phyloP scores from a whole-genome alignment of 345 rosid genomes.

The Gossypium raimondii region DNA sequence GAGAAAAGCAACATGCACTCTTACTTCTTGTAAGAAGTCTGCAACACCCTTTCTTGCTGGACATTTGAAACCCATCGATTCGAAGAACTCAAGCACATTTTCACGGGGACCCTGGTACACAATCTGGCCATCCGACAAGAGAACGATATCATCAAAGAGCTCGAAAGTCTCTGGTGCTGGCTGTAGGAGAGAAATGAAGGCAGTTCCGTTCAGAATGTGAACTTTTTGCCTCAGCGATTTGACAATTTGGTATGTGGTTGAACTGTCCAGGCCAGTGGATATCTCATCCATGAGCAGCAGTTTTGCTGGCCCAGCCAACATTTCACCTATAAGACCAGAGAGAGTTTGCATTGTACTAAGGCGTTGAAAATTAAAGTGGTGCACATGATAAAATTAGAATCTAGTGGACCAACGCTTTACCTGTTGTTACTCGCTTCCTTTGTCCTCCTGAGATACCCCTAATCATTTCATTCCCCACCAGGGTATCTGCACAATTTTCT shows the following conservation, averaged over 20 bases:
- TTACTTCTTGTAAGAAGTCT: slow-evolving; percentile 81
- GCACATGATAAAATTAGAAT: background rate
- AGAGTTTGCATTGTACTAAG: background rate
- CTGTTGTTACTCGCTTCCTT: slow-evolving; percentile 67
- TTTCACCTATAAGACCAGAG: slow-evolving; percentile 40
- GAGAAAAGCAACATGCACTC: slow-evolving; percentile 8
- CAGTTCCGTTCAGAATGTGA: slow-evolving; percentile 56
- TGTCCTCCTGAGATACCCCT: slow-evolving; percentile 75
- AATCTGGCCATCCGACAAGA: slow-evolving; percentile 67
- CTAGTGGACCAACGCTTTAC: slow-evolving; percentile 21
- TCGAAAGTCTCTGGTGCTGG: slow-evolving; percentile 79
- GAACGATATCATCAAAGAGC: slow-evolving; percentile 70
- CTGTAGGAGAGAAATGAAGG: slow-evolving; percentile 75
- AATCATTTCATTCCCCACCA: slow-evolving; percentile 46
- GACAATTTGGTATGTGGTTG: slow-evolving; percentile 72
- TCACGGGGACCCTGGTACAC: slow-evolving; percentile 75
- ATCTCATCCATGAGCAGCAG: slow-evolving; percentile 68
- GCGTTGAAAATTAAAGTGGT: background rate
- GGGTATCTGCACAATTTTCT: background rate
- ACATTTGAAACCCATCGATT: slow-evolving; percentile 60
- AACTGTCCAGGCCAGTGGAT: slow-evolving; percentile 77
- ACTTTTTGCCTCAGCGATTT: slow-evolving; percentile 54
- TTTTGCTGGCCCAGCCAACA: slow-evolving; percentile 64
- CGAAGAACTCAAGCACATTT: slow-evolving; percentile 55
- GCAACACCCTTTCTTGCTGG: slow-evolving; percentile 79